phyloP scores from a whole-genome alignment of 371 early-diverging fungal genomes.

The Mortierella polycephala region DNA sequence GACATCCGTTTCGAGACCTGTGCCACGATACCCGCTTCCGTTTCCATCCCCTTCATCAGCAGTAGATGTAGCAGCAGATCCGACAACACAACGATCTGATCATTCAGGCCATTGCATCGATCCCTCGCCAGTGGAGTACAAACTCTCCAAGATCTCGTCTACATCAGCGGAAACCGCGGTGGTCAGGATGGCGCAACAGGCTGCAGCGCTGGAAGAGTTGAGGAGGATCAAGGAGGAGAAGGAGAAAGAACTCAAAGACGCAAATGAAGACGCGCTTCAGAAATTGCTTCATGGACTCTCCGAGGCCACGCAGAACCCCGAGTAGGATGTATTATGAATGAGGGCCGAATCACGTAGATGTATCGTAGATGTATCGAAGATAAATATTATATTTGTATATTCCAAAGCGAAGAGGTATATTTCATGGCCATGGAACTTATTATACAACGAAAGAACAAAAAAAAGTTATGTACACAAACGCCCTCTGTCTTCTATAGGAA shows the following conservation, averaged over 20 bases:
- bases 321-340: no score
- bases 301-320: neutral
- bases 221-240: slow-evolving; percentile 15
- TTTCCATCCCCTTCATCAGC: slow-evolving; percentile 4
- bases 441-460: slow-evolving; percentile 1
- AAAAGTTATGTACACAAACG: no score
- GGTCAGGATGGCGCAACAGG: slow-evolving; percentile 27
- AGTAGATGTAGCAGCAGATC: neutral
- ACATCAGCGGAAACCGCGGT: slow-evolving; percentile 20
- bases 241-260: slow-evolving; percentile 19
- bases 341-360: no score
- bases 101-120: slow-evolving; percentile 16
- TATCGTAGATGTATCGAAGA: no score
- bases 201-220: slow-evolving; percentile 25
- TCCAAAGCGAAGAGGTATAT: neutral
- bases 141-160: slow-evolving; percentile 33
- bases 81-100: neutral
- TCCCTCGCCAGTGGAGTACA: slow-evolving; percentile 32
- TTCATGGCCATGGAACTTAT: neutral
- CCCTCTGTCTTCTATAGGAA: neutral
- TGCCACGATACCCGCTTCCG: slow-evolving; percentile 6
- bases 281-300: slow-evolving; percentile 16
- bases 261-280: slow-evolving; percentile 21
- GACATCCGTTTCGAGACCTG: neutral
- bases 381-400: no score